Evolutionary conservation across 2,329 filamentous ascomycete genomes (phyloP).

Genomic region (Colletotrichum gigasporum): DNA sequence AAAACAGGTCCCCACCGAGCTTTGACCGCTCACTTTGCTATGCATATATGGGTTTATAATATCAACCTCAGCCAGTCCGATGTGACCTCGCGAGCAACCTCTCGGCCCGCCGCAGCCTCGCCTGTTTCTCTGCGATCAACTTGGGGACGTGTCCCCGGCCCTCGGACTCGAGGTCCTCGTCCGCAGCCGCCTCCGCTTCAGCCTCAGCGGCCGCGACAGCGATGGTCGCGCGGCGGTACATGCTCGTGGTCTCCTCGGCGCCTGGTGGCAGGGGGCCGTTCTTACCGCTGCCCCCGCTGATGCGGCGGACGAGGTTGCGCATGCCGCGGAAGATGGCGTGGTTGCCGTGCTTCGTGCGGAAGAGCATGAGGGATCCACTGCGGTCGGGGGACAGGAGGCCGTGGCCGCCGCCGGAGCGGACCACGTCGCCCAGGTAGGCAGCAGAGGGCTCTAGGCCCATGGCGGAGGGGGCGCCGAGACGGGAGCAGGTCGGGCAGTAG

Average conservation of each 20-base stretch:
- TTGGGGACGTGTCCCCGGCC: conserved; percentile 32
- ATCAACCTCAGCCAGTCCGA: neutral
- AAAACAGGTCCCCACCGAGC: neutral
- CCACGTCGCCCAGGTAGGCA: conserved; percentile 19
- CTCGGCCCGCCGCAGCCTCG: conserved; percentile 51
- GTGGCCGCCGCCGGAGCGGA: too few species aligned
- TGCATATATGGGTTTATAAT: neutral
- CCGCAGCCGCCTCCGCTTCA: conserved; percentile 36
- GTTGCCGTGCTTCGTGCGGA: conserved; percentile 21
- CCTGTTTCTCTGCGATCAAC: conserved; percentile 46
- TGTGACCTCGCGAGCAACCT: conserved; percentile 41
- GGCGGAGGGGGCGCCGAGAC: conserved; percentile 25
- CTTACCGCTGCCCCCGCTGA: conserved; percentile 20
- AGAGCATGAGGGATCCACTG: conserved; percentile 1
- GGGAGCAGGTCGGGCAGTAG: conserved; percentile 26
- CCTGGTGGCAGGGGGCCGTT: conserved; percentile 21
- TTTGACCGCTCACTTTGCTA: neutral
- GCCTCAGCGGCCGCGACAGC: conserved; percentile 30
- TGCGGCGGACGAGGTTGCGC: conserved; percentile 26
- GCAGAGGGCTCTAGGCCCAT: conserved; percentile 21
- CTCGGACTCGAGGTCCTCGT: conserved; percentile 33
- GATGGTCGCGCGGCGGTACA: conserved; percentile 26
- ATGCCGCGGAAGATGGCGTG: conserved; percentile 27
- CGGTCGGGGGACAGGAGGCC: neutral
- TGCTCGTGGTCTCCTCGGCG: conserved; percentile 23